phyloP scores from a whole-genome alignment of 2,329 filamentous ascomycete species.

The Epichloe amarillans region DNA sequence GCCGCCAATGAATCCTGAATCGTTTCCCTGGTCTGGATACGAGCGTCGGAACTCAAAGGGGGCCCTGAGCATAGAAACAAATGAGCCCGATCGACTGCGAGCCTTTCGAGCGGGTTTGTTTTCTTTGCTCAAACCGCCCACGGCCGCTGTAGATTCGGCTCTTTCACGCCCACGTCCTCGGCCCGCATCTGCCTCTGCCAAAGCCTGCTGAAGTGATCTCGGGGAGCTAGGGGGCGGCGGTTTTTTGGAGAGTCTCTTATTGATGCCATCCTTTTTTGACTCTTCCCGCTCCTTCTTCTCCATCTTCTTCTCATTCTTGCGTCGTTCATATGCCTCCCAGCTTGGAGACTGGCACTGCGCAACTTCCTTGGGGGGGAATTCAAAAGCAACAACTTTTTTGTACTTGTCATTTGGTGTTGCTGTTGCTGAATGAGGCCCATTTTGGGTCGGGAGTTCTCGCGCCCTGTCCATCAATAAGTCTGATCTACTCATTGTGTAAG shows the following conservation, averaged over 20 bases:
- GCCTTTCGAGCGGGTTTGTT: slow-evolving; percentile 9
- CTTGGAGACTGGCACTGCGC: slow-evolving; percentile 43
- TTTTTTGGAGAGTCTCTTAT: slow-evolving; percentile 22
- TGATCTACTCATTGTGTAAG: slow-evolving; percentile 2
- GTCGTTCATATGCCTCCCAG: slow-evolving; percentile 44
- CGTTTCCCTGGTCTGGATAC: slow-evolving; percentile 18
- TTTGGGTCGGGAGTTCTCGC: slow-evolving; percentile 2
- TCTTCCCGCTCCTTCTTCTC: slow-evolving; percentile 18
- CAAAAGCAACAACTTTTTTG: slow-evolving; percentile 20
- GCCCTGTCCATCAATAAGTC: slow-evolving; percentile 4
- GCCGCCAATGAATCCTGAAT: slow-evolving; percentile 26
- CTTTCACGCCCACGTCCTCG: slow-evolving; percentile 5
- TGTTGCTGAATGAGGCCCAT: slow-evolving; percentile 4
- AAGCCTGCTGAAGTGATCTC: slow-evolving; percentile 6
- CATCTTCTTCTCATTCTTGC: slow-evolving; percentile 40
- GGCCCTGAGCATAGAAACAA: slow-evolving; percentile 21
- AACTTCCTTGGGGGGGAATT: slow-evolving; percentile 17
- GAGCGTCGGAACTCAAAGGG: slow-evolving; percentile 22
- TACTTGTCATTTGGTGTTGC: slow-evolving; percentile 10
- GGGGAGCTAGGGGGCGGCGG: slow-evolving; percentile 16
- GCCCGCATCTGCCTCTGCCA: slow-evolving; percentile 6
- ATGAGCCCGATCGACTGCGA: slow-evolving; percentile 23
- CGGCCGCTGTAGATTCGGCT: slow-evolving; percentile 4
- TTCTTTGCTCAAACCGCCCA: slow-evolving; percentile 10
- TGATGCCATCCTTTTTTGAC: slow-evolving; percentile 12